Conservation (phyloP, 148 eudicot genomes). For the Chenopodium quinoa region DNA sequence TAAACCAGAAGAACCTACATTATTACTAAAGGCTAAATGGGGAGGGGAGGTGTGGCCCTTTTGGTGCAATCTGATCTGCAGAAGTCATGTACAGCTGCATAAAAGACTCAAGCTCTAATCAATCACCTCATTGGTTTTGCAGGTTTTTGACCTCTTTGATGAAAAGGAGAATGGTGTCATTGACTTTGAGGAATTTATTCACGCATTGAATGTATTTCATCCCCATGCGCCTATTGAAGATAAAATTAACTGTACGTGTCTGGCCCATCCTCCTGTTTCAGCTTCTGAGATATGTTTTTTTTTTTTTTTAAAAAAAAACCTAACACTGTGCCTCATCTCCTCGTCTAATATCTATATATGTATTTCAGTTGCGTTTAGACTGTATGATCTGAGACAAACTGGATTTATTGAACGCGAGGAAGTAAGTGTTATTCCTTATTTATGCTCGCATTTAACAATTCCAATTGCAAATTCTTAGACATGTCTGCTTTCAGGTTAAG, state of each 20-base stretch:
- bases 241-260: slow-evolving; percentile 68
- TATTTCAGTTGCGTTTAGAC: slow-evolving; percentile 82
- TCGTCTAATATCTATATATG: slow-evolving; percentile 9
- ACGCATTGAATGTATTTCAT: slow-evolving; percentile 70
- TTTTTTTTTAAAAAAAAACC: too few species aligned
- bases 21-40: slow-evolving; percentile 3
- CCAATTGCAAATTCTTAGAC: slow-evolving; percentile 11
- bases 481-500: slow-evolving; percentile 57
- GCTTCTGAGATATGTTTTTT: not conserved
- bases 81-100: not conserved
- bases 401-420: slow-evolving; percentile 97
- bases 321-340: too few species aligned
- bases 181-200: slow-evolving; percentile 84
- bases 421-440: slow-evolving; percentile 51
- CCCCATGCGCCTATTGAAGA: slow-evolving; percentile 68
- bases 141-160: slow-evolving; percentile 92
- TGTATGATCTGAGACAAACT: slow-evolving; percentile 88
- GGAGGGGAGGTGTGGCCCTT: not conserved
- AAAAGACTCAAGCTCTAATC: not conserved
- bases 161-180: slow-evolving; percentile 79
- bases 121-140: slow-evolving; percentile 18
- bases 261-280: not conserved
- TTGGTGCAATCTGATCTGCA: not conserved
- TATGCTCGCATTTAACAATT: not conserved
- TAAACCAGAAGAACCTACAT: not conserved